A percentile compares a stretch with the other conserved stretches of the same genome.
Conservation (phyloP, 768 basidiomycete genomes). For the Jaapia argillacea region DNA sequence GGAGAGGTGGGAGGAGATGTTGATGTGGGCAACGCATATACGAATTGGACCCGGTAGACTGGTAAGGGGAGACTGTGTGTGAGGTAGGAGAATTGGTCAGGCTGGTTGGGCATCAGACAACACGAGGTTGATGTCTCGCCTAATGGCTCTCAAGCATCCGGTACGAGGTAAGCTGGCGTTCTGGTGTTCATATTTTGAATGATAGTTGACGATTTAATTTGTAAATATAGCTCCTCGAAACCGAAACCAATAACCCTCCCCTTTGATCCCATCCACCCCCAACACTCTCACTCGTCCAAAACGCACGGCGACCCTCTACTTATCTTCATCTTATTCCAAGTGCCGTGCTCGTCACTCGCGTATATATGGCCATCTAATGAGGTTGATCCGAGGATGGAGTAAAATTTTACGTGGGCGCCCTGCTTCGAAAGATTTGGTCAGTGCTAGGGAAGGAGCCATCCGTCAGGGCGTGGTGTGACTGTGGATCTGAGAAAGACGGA, state of each 20-base stretch:
- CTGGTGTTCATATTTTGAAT: neutral
- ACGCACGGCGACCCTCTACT: slow-evolving; percentile 73
- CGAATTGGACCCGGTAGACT: slow-evolving; percentile 79
- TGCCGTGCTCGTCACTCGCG: slow-evolving; percentile 64
- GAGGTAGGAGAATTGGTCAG: slow-evolving; percentile 48
- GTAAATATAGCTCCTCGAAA: too few species aligned
- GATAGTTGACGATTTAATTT: slow-evolving; percentile 3
- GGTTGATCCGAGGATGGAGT: slow-evolving; percentile 45
- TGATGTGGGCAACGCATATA: slow-evolving; percentile 35
- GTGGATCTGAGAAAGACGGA: slow-evolving; percentile 96
- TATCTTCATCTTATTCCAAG: slow-evolving; percentile 48
- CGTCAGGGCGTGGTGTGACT: slow-evolving; percentile 88
- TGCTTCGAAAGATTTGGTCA: slow-evolving; percentile 3
- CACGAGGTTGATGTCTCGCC: slow-evolving; percentile 47
- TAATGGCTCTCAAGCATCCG: slow-evolving; percentile 52
- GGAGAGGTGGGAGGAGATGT: too few species aligned
- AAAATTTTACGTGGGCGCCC: slow-evolving; percentile 66
- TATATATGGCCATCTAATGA: slow-evolving; percentile 40
- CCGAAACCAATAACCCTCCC: slow-evolving; percentile 43
- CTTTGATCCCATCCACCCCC: slow-evolving; percentile 72
- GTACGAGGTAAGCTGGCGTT: slow-evolving; percentile 23
- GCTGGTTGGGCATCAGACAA: slow-evolving; percentile 42
- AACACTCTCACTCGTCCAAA: slow-evolving; percentile 31
- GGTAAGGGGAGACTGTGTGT: slow-evolving; percentile 71
- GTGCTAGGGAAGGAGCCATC: slow-evolving; percentile 27